These are phyloP conservation scores for Ascosphaera aggregata DNA, from an alignment of 2,329 filamentous ascomycete genomes.

Conservation along the genomic window DNA sequence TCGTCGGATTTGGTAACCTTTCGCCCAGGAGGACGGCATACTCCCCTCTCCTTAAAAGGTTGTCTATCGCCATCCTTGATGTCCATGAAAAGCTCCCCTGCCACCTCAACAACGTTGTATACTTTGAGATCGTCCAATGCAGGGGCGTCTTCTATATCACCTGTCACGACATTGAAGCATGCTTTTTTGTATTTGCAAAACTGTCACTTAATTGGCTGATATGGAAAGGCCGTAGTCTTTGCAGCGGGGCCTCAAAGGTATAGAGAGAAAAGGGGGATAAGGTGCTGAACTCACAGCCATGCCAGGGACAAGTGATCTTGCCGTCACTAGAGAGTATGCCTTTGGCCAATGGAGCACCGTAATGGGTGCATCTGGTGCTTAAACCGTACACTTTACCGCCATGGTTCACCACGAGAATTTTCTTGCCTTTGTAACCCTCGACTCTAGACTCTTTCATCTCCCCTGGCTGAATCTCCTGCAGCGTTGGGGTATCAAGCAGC, in stretches of 20 bases:
- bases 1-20: too few relatives aligned
- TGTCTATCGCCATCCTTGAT: too few relatives aligned
- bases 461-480: too few relatives aligned
- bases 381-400: slow-evolving; percentile 56
- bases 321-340: slow-evolving; percentile 67
- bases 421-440: slow-evolving; percentile 66
- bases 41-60: too few relatives aligned
- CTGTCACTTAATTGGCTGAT: too few relatives aligned
- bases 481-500: too few relatives aligned
- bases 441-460: slow-evolving; percentile 80
- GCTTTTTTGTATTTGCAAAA: too few relatives aligned
- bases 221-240: too few relatives aligned
- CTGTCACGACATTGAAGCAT: slow-evolving; percentile 74
- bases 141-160: slow-evolving; percentile 87
- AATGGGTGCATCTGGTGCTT: slow-evolving; percentile 69
- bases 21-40: too few relatives aligned
- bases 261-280: too few relatives aligned
- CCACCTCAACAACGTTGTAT: slow-evolving; percentile 59
- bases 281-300: slow-evolving; percentile 44
- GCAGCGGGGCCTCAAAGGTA: too few relatives aligned
- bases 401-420: slow-evolving; percentile 65
- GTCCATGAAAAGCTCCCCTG: too few relatives aligned
- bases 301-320: slow-evolving; percentile 82
- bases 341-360: slow-evolving; percentile 70
- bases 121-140: slow-evolving; percentile 66